Base-by-base conservation (phyloP, 768 basidiomycete genomes). In the Suillus lakei region DNA sequence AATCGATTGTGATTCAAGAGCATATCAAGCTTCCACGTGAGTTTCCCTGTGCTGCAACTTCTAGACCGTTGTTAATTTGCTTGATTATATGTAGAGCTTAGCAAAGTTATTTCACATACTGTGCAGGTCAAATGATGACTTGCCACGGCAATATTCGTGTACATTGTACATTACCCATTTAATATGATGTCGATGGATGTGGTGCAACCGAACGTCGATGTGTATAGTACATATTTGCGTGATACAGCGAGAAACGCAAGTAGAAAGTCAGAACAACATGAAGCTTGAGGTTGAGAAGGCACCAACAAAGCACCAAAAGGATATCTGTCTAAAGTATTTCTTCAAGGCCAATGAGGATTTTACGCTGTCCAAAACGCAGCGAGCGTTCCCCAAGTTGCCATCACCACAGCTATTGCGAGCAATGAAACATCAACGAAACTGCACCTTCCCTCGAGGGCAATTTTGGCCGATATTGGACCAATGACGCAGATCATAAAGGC, bases 1-100 rank as follows among this genome's bases (percentile, higher is more conserved):
- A 91, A 71, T 91, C 93, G 0, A 91, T 91, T 1, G 84, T 95
- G 58, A 90, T 94, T 30, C 92, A 92, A 76, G 93, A 95, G 77
- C 86, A 83, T 70, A 89, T 95, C 72, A 90, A 88, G 74, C 81
- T 95, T 67, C 86, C 89, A 64, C 93, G 93, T 94, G 79, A 69
- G 93, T 83, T 26, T 16, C 43, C 60, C 28, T 44, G 62, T 44
- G 28, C 66, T 63, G 10, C 32, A 55, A 21, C 32, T 43, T 30
- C 36, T 65, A 8, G 38, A 48, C 28, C 39, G n/a, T 7, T 28
- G 13, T 34, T 12, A n/a, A 44, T 64, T 9, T 38, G 66, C 56
- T 62, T 26, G 36, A n/a, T 18, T 43, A 41, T 38, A 51, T 60
- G 34, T 69, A 94, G 92, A 94, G 73, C 82, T 93, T 36, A 82